These are phyloP conservation scores for Fagopyrum tataricum DNA, from an alignment of 148 eudicot species.

Conservation along the genomic window DNA sequence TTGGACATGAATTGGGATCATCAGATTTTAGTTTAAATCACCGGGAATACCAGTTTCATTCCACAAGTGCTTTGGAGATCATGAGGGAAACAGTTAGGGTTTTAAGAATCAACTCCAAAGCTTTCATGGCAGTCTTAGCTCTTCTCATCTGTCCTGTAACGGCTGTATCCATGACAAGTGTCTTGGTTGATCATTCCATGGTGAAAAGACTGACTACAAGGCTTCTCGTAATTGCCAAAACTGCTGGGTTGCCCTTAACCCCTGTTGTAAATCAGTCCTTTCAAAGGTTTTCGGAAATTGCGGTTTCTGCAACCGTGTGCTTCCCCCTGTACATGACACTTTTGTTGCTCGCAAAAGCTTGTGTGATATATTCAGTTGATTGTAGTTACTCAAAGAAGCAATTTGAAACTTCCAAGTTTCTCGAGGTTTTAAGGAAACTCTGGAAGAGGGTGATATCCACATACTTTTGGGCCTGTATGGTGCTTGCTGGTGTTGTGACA, in stretches of 20 bases:
- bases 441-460: constrained; percentile 74
- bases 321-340: constrained; percentile 71
- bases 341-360: constrained; percentile 71
- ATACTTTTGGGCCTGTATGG: constrained; percentile 58
- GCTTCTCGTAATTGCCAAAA: constrained; percentile 55
- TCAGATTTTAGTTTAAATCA: background rate
- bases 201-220: constrained; percentile 54
- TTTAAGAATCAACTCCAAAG: constrained; percentile 54
- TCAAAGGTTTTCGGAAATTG: constrained; percentile 62
- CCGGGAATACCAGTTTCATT: constrained; percentile 22
- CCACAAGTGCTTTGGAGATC: constrained; percentile 68
- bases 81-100: constrained; percentile 76
- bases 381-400: constrained; percentile 74
- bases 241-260: constrained; percentile 70
- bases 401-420: constrained; percentile 53
- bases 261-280: constrained; percentile 65
- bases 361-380: constrained; percentile 72
- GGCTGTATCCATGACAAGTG: constrained; percentile 54
- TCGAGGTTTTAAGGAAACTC: constrained; percentile 41
- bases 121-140: constrained; percentile 58
- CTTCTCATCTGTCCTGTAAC: constrained; percentile 77
- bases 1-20: background rate
- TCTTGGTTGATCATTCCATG: constrained; percentile 59
- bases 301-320: constrained; percentile 52
- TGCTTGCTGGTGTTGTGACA: constrained; percentile 52